These are phyloP conservation scores for Ceratocystiopsis minuta DNA, from an alignment of 2,329 filamentous ascomycete genomes.

Conservation along the genomic window DNA sequence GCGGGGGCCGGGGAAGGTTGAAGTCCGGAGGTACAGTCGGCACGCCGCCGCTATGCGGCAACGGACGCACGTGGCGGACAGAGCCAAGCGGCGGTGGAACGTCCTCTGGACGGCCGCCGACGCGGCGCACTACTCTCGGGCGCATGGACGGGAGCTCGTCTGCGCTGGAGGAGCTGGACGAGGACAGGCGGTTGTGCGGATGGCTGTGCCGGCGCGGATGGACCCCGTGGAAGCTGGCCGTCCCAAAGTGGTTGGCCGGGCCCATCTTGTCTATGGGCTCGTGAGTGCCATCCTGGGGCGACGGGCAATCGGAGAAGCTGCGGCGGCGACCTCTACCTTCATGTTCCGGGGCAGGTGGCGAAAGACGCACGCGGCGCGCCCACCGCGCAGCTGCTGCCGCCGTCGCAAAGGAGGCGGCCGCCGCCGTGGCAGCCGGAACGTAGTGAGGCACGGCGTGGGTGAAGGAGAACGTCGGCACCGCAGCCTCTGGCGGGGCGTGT, in stretches of 20 bases:
- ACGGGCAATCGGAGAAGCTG: conserved; percentile 33
- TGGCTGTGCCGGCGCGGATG: conserved; percentile 30
- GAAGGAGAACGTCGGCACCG: conserved; percentile 22
- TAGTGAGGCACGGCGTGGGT: conserved; percentile 23
- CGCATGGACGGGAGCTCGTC: conserved; percentile 15
- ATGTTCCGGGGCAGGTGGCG: conserved; percentile 12
- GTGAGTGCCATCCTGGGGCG: no score
- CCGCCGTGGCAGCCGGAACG: conserved; percentile 7
- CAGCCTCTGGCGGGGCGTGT: conserved; percentile 13
- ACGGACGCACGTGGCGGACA: conserved; percentile 16
- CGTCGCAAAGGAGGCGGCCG: conserved; percentile 3
- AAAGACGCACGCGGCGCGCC: conserved; percentile 16
- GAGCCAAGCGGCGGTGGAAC: conserved; percentile 14
- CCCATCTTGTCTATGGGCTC: no score
- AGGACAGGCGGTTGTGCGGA: conserved; percentile 22
- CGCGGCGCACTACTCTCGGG: conserved; percentile 9
- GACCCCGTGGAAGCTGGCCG: conserved; percentile 12
- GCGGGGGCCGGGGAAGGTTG: conserved; percentile 11
- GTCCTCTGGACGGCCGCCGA: conserved; percentile 8
- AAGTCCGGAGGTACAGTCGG: conserved; percentile 12
- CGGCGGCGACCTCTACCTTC: conserved; percentile 19
- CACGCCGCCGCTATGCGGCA: conserved; percentile 9
- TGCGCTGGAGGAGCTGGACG: conserved; percentile 24
- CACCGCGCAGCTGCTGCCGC: conserved; percentile 9
- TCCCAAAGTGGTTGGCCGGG: conserved; percentile 15